Percentiles rank a stretch among this genome's conserved stretches.
Evolutionary conservation across 2,329 filamentous ascomycete species (phyloP).

Genomic region (Daldinia sp.): DNA sequence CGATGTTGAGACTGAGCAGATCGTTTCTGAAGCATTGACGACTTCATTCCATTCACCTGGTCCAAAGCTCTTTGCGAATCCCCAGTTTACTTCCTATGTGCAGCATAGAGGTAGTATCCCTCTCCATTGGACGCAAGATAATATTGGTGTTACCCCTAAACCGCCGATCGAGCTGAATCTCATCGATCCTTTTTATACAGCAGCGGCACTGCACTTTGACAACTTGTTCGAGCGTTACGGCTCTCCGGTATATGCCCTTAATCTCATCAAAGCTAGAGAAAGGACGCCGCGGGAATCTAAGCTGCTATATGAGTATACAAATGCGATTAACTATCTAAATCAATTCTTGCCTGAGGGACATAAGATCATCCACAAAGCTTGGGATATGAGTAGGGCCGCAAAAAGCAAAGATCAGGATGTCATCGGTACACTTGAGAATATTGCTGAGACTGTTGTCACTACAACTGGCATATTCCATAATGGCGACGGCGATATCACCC

Average conservation of each 20-base stretch:
- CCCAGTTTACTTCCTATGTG: constrained; percentile 94
- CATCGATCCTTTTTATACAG: constrained; percentile 95
- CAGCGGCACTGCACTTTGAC: constrained; percentile 94
- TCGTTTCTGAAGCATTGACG: constrained; percentile 92
- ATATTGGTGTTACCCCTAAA: constrained; percentile 93
- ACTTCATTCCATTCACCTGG: constrained; percentile 96
- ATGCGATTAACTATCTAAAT: constrained; percentile 91
- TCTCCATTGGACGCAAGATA: constrained; percentile 97
- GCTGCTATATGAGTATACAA: constrained; percentile 85
- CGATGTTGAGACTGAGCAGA: constrained; percentile 98
- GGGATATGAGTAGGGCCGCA: constrained; percentile 97
- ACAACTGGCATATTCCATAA: constrained; percentile 97
- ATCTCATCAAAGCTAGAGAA: constrained; percentile 90
- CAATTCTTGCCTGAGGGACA: constrained; percentile 88
- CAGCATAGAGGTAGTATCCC: constrained; percentile 98
- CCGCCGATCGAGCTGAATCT: constrained; percentile 95
- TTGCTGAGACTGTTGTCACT: constrained; percentile 86
- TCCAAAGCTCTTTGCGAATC: constrained; percentile 85
- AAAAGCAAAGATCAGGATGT: constrained; percentile 95
- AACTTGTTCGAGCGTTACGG: constrained; percentile 94
- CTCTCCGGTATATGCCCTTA: constrained; percentile 89
- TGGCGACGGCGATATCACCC: constrained; percentile 76
- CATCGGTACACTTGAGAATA: constrained; percentile 88
- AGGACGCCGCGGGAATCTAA: constrained; percentile 92
- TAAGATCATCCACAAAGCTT: constrained; percentile 93